These are phyloP conservation scores for Chlamydomonas sp. DNA, from an alignment of 139 green algal genomes.

Conservation along the genomic window DNA sequence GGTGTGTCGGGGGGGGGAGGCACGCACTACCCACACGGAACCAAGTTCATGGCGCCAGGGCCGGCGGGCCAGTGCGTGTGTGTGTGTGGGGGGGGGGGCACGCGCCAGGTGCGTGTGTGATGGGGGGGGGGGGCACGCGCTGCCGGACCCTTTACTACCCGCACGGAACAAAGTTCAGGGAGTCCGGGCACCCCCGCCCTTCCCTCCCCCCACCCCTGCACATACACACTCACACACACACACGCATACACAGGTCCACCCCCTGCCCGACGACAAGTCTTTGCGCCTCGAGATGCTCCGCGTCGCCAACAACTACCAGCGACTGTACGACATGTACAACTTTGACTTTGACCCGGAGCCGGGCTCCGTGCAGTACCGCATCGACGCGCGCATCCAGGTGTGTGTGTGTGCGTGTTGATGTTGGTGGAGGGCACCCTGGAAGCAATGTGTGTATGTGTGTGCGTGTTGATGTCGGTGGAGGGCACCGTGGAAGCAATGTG, in stretches of 20 bases:
- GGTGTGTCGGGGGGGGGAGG: too few relatives aligned
- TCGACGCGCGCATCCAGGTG: conserved; percentile 39
- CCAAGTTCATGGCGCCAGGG: conserved; percentile 73
- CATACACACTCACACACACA: too few relatives aligned
- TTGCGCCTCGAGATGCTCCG: conserved; percentile 58
- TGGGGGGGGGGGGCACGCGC: too few relatives aligned
- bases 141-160: too few relatives aligned
- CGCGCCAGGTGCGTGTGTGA: too few relatives aligned
- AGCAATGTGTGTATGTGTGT: not conserved
- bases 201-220: too few relatives aligned
- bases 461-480: not conserved
- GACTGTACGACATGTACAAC: conserved; percentile 64
- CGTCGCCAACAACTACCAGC: conserved; percentile 39
- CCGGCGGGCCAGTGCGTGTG: conserved; percentile 80
- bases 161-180: conserved; percentile 76
- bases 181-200: too few relatives aligned
- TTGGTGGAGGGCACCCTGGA: conserved; percentile 15
- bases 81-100: too few relatives aligned
- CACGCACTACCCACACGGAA: conserved; percentile 84
- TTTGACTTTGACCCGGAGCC: conserved; percentile 62
- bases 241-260: too few relatives aligned
- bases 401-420: not conserved
- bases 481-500: not conserved
- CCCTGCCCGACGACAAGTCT: conserved; percentile 11
- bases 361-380: conserved; percentile 52